Evolutionary conservation across 2,329 filamentous ascomycete genomes (phyloP).

Genomic region (Ceratocystis destructans): DNA sequence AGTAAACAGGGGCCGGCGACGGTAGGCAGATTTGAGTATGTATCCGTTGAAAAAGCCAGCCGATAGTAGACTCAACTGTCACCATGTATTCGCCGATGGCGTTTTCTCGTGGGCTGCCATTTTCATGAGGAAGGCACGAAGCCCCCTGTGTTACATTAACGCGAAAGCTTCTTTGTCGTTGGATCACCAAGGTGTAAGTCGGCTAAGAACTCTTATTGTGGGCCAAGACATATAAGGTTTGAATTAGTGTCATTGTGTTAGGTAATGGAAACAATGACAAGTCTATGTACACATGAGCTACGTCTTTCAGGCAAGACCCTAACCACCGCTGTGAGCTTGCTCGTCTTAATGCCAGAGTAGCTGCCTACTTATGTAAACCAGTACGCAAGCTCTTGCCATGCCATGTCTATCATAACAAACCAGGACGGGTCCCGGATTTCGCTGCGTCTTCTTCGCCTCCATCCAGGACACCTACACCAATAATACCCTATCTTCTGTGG

Average conservation of each 20-base stretch:
- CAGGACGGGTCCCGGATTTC: not conserved
- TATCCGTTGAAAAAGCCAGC: not conserved
- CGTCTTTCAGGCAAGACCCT: not conserved
- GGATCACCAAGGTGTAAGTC: not conserved
- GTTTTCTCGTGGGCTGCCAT: not conserved
- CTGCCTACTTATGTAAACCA: not conserved
- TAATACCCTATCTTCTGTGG: not conserved
- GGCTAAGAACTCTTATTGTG: not conserved
- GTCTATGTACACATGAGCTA: not conserved
- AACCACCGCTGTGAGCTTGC: not conserved
- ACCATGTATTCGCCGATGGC: not conserved
- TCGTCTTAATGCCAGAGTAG: not conserved
- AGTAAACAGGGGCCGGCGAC: not conserved
- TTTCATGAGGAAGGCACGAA: not conserved
- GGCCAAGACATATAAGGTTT: not conserved
- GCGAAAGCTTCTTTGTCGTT: conserved; percentile 4
- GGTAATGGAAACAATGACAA: not conserved
- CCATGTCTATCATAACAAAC: not conserved
- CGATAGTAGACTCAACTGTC: not conserved
- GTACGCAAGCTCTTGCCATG: not conserved
- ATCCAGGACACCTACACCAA: not conserved
- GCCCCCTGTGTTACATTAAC: not conserved
- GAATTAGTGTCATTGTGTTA: not conserved
- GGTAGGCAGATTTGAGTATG: not conserved
- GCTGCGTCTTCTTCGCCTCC: not conserved